Evolutionary conservation across 257 asterid species (phyloP), one percentile per base, ranked within the genome.

Genomic region (Petunia secreta): DNA sequence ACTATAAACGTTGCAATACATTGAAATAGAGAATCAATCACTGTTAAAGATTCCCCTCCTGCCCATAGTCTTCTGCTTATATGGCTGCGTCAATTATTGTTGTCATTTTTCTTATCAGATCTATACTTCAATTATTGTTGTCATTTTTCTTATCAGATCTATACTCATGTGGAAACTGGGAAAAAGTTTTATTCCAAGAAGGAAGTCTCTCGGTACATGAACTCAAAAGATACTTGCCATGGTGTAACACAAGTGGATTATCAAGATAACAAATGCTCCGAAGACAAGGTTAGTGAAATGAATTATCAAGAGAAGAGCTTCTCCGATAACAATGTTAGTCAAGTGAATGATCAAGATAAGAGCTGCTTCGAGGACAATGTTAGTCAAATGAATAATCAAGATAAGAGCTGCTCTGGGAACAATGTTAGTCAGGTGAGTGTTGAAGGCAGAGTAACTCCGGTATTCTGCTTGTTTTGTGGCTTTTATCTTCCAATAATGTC

Each of bases 131-230:
- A 67, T 65, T 62, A 44, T 52, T 8, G 6, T 80, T 58, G 66
- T 53, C 82, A 37, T 82, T 75, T 80, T 52, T 58, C 62, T 80
- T 79, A 88, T 83, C 85, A 92, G 97, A 84, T 80, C 84, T 92
- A 85, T 84, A 41, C 83, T 41, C 68, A 89, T 82, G 85, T 44
- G 50, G 86, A 85, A 8, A 86, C 84, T 8, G 91, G 92, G 62
- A 78, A 76, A 65, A 89, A 85, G 76, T 88, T 86, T 82, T 41
- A 82, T 79, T 89, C 94, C 81, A 89, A 85, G 87, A 87, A 80
- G 79, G 86, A 83, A 37, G 92, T 89, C 44, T 43, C 87, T 41
- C 60, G 54, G 53, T 78, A 77, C 75, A 84, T 53, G 65, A 66
- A 75, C 48, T 64, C 80, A 46, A 59, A 52, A 75, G 75, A 77